Base-by-base conservation (phyloP, 805 yeast genomes). In the Ogataea parapolymorpha region DNA sequence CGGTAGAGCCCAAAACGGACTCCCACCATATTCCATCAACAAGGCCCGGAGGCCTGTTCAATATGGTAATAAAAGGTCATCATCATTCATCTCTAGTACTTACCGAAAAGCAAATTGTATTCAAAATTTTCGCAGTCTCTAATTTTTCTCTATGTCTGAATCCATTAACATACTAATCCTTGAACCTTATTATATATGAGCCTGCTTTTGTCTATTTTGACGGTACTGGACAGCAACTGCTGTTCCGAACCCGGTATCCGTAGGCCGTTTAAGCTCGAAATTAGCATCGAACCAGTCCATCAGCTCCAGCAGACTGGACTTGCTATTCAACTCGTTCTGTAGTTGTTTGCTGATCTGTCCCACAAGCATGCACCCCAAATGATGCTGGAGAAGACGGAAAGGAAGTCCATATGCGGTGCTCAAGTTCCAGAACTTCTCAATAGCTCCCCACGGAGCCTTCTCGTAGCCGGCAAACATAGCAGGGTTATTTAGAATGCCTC, bases 401-500 rank as follows among this genome's bases (percentile, higher is more conserved):
- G 95, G 97, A 41, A 89, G 67, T 0, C 96, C 97, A 56, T 82
- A 88, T 15, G 81, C 77, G 12, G 87, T 74, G 7, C 85, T 76
- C 49, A 81, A 78, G 54, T 86, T 82, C 85, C 89, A 79, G 58
- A 91, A 85, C 44, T 71, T 69, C 60, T 93, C 99, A 5, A 93
- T 66, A 6, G 95, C 91, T 6, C 82, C 77, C 97, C 98, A 93
- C 2, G 98, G 96, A 2, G 96, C 82, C 38, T 66, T 69, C 0
- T 68, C 67, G 55, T 62, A 75, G 0, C 95, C 95, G 2, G 85
- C 76, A 65, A 93, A 93, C 49, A 93, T 55, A 0, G 90, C 95
- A 0, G 99, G 99, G 59, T 93, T 93, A 22, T 76, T 68, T 37
- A 93, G 65, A 3, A 87, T 68, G 0, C 99, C 99, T 46, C 99